Conservation (phyloP, 169 alveolate genomes). For the Cytauxzoon felis region DNA sequence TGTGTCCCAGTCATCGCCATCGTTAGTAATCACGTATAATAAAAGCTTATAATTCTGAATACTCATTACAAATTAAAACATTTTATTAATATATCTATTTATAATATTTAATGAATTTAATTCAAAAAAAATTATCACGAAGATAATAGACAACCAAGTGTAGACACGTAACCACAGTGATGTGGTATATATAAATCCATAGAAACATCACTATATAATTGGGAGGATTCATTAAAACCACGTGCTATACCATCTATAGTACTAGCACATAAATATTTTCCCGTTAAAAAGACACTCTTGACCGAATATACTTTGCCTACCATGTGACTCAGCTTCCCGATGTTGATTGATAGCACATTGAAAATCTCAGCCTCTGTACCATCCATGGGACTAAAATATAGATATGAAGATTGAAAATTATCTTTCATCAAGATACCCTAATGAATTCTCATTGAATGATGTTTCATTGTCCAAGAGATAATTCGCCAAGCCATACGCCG, state of each 20-base stretch:
- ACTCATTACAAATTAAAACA: background rate
- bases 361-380: background rate
- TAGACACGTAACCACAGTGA: slow-evolving; percentile 26
- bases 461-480: slow-evolving; percentile 3
- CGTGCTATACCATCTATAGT: slow-evolving; percentile 36
- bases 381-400: background rate
- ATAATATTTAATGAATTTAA: background rate
- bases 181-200: slow-evolving; percentile 27
- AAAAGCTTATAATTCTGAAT: slow-evolving; percentile 1
- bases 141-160: slow-evolving; percentile 34
- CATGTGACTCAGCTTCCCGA: slow-evolving; percentile 28
- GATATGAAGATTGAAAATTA: slow-evolving; percentile 4
- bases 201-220: slow-evolving; percentile 17
- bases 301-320: slow-evolving; percentile 37
- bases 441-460: background rate
- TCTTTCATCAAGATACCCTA: background rate
- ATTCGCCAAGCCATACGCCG: slow-evolving; percentile 24
- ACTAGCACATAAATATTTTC: slow-evolving; percentile 16
- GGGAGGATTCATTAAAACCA: slow-evolving; percentile 10
- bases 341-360: slow-evolving; percentile 49
- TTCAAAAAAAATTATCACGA: background rate
- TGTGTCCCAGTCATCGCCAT: slow-evolving; percentile 28
- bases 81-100: background rate
- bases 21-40: slow-evolving; percentile 15
- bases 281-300: slow-evolving; percentile 35